Evolutionary conservation across 495 filamentous ascomycete genomes (phyloP).

Genomic region (Collariella sp.): DNA sequence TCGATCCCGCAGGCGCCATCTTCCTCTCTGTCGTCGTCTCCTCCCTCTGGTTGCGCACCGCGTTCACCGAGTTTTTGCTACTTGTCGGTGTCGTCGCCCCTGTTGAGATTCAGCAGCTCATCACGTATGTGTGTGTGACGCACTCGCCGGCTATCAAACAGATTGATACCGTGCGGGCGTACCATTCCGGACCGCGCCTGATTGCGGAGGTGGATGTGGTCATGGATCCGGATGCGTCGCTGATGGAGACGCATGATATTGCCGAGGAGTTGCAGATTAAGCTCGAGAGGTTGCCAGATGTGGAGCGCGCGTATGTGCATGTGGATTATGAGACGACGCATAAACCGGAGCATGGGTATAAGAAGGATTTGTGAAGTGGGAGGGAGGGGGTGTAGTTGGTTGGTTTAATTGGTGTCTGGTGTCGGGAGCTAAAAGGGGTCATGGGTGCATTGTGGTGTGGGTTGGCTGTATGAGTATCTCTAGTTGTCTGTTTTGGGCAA

Average conservation of each 20-base stretch:
- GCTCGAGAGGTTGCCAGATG: slow-evolving; percentile 82
- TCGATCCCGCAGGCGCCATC: slow-evolving; percentile 89
- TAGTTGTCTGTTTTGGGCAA: too few species aligned
- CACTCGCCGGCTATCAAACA: slow-evolving; percentile 70
- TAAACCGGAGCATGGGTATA: slow-evolving; percentile 63
- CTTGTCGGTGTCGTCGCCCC: slow-evolving; percentile 83
- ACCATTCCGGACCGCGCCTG: slow-evolving; percentile 81
- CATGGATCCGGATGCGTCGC: slow-evolving; percentile 59
- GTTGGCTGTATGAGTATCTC: too few species aligned
- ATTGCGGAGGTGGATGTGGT: slow-evolving; percentile 88
- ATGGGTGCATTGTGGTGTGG: too few species aligned
- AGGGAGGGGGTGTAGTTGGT: not conserved
- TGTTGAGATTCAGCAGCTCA: slow-evolving; percentile 79
- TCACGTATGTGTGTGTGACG: slow-evolving; percentile 95
- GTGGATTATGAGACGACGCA: slow-evolving; percentile 96
- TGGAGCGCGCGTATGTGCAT: slow-evolving; percentile 94
- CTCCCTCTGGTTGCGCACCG: slow-evolving; percentile 71
- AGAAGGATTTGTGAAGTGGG: slow-evolving; percentile 43
- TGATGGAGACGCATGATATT: slow-evolving; percentile 81
- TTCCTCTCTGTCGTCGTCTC: slow-evolving; percentile 69
- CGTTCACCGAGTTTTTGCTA: slow-evolving; percentile 82
- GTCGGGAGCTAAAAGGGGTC: too few species aligned
- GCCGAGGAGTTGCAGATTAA: slow-evolving; percentile 93
- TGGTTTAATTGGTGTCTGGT: too few species aligned
- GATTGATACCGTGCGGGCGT: slow-evolving; percentile 91